These are phyloP conservation scores for Alternaria hordeiaustralica DNA, from an alignment of 2,329 filamentous ascomycete genomes.

Conservation along the genomic window DNA sequence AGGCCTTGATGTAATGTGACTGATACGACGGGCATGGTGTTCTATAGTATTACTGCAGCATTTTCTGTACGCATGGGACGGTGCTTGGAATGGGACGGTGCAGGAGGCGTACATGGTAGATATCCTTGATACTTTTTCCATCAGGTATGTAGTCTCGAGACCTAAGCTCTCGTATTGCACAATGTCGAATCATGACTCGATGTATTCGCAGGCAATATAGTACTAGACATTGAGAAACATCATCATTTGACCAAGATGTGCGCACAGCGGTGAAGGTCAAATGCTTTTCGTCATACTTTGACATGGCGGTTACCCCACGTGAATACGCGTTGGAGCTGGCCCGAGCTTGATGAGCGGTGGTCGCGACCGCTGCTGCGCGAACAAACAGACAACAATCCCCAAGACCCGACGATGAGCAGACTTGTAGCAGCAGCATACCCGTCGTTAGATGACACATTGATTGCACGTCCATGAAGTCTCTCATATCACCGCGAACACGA, in stretches of 20 bases:
- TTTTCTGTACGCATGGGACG: conserved; percentile 8
- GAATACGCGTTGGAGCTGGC: conserved; percentile 18
- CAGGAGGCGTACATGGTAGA: conserved; percentile 20
- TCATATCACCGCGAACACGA: neutral
- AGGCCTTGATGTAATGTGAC: conserved; percentile 24
- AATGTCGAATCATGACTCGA: neutral
- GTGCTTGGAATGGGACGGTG: conserved; percentile 8
- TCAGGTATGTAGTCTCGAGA: conserved; percentile 6
- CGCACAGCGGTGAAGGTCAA: neutral
- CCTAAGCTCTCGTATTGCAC: neutral
- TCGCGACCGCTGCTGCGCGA: conserved; percentile 10
- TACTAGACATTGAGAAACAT: conserved; percentile 1
- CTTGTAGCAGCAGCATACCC: neutral
- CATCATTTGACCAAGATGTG: neutral
- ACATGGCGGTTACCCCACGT: conserved; percentile 14
- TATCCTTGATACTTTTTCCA: conserved; percentile 19
- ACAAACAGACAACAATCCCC: conserved; percentile 4
- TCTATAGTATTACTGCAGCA: conserved; percentile 7
- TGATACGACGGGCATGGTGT: conserved; percentile 4
- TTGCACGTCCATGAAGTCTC: conserved; percentile 1
- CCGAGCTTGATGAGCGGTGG: conserved; percentile 10
- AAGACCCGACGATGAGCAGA: neutral
- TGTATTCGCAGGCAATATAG: conserved; percentile 9
- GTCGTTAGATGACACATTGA: neutral
- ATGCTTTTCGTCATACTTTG: neutral